phyloP scores from a whole-genome alignment of 192 early-diverging fungal species.

The Coemansia sp. region DNA sequence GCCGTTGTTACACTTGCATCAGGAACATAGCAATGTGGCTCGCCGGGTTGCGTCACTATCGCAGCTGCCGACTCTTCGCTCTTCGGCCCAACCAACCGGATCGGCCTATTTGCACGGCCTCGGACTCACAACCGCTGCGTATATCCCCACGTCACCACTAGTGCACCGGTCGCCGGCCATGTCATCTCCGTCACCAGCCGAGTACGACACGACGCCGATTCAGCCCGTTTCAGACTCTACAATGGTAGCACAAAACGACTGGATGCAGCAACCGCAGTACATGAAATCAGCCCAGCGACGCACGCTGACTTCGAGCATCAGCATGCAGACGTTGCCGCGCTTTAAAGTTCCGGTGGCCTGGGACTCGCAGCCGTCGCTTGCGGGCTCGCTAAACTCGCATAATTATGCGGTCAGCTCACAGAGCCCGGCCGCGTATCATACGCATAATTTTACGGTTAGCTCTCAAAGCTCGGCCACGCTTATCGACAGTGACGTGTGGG shows the following conservation, averaged over 20 bases:
- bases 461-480: conserved; percentile 41
- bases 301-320: conserved; percentile 42
- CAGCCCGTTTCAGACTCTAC: conserved; percentile 7
- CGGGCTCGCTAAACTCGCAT: not conserved
- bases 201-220: not conserved
- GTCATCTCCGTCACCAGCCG: conserved; percentile 18
- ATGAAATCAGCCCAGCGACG: conserved; percentile 14
- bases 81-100: conserved; percentile 2
- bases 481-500: conserved; percentile 50
- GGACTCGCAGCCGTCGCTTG: conserved; percentile 15
- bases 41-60: conserved; percentile 47
- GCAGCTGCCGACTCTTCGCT: conserved; percentile 34
- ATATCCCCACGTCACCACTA: conserved; percentile 16
- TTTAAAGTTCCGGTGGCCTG: conserved; percentile 31
- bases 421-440: conserved; percentile 21
- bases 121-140: not conserved
- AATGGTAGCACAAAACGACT: not conserved
- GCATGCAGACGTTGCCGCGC: conserved; percentile 49
- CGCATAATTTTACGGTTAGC: conserved; percentile 6
- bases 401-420: conserved; percentile 19
- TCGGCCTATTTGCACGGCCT: conserved; percentile 10
- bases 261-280: conserved; percentile 7
- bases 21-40: conserved; percentile 29
- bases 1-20: conserved; percentile 31
- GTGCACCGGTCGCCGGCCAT: conserved; percentile 30